Conservation (phyloP, 176 grass and related monocot genomes). For the Bothriochloa decipiens region DNA sequence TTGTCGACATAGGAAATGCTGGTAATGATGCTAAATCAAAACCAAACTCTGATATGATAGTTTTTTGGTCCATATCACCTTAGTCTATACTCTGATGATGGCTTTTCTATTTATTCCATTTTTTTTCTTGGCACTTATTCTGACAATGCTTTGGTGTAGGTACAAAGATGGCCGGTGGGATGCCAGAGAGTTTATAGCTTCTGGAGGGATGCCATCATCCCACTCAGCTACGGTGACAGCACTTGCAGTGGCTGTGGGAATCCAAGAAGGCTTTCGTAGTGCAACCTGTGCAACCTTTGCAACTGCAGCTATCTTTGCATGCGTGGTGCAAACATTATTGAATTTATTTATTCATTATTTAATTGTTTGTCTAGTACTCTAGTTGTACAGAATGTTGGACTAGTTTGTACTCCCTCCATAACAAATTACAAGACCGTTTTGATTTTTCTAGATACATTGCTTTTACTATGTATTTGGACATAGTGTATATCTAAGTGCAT, state of each 20-base stretch:
- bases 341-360: constrained; percentile 15
- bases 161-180: constrained; percentile 93
- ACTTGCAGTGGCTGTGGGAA: constrained; percentile 77
- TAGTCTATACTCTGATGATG: not conserved
- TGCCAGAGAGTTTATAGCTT: constrained; percentile 81
- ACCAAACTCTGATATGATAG: not conserved
- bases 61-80: not conserved
- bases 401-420: constrained; percentile 21
- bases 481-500: too few relatives aligned
- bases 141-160: constrained; percentile 48
- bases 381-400: not conserved
- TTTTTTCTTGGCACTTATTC: not conserved
- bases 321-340: constrained; percentile 56
- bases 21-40: not conserved
- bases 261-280: constrained; percentile 80
- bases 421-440: too few relatives aligned
- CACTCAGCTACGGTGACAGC: constrained; percentile 94
- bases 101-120: not conserved
- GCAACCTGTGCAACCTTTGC: constrained; percentile 74
- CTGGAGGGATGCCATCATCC: constrained; percentile 98
- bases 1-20: not conserved
- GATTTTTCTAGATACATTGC: too few relatives aligned
- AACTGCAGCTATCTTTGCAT: constrained; percentile 74
- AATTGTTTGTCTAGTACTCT: not conserved
- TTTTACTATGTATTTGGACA: too few relatives aligned